phyloP scores from a whole-genome alignment of 208 protist genomes.

The Trypanosomatidae sp. region DNA sequence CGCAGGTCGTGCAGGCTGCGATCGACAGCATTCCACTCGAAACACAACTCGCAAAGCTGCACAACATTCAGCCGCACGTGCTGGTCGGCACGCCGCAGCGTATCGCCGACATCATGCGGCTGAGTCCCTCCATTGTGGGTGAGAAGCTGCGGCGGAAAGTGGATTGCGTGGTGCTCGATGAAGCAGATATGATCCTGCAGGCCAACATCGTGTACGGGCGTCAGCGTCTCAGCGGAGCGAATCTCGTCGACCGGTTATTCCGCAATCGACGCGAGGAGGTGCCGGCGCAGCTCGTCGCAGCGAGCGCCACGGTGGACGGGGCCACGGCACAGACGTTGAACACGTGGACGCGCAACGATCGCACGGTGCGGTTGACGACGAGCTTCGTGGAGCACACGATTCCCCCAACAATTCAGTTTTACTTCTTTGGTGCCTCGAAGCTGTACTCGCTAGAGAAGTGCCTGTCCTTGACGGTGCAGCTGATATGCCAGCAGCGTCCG shows the following conservation, averaged over 20 bases:
- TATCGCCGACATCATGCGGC: conserved; percentile 66
- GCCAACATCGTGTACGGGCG: conserved; percentile 21
- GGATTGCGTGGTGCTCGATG: conserved; percentile 90
- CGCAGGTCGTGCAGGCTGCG: conserved; percentile 79
- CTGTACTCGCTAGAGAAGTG: conserved; percentile 40
- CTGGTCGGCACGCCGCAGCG: conserved; percentile 87
- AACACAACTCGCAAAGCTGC: conserved; percentile 72
- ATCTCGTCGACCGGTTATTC: conserved; percentile 84
- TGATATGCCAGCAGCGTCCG: conserved; percentile 68
- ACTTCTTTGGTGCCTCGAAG: conserved; percentile 60
- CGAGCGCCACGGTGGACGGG: conserved; percentile 84
- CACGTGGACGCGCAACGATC: conserved; percentile 88
- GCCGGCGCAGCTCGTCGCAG: conserved; percentile 83
- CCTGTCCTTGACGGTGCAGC: conserved; percentile 52
- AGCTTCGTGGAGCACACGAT: conserved; percentile 90
- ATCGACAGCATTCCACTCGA: conserved; percentile 79
- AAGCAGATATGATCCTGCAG: conserved; percentile 79
- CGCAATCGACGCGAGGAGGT: conserved; percentile 75
- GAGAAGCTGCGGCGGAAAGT: conserved; percentile 87
- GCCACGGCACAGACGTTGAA: conserved; percentile 84
- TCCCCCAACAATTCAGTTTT: conserved; percentile 76
- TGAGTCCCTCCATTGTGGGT: conserved; percentile 64
- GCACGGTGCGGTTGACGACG: conserved; percentile 84
- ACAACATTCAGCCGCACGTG: conserved; percentile 91
- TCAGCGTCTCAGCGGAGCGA: conserved; percentile 58